These are phyloP conservation scores for Anacardium occidentale DNA, from an alignment of 345 rosid species.

Conservation along the genomic window DNA sequence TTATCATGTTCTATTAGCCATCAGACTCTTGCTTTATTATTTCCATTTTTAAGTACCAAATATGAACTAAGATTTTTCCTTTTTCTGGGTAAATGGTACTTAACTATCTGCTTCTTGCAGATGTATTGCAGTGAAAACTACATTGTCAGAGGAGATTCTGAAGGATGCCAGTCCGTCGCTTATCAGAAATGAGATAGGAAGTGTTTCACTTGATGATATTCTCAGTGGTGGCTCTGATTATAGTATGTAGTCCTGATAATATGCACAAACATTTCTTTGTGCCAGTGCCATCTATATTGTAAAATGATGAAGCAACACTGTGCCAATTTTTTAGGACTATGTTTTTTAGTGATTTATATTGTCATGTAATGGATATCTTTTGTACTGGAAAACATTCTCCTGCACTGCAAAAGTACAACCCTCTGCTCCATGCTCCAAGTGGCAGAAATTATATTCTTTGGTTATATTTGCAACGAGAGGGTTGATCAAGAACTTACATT, in stretches of 20 bases:
- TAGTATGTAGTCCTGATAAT: constrained; percentile 74
- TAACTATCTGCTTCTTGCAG: constrained; percentile 47
- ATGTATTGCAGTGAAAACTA: constrained; percentile 88
- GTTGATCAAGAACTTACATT: constrained; percentile 9
- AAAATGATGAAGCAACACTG: constrained; percentile 27
- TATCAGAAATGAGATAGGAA: constrained; percentile 71
- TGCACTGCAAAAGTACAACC: constrained; percentile 8
- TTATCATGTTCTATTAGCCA: background rate
- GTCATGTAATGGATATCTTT: constrained; percentile 31
- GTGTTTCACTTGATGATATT: constrained; percentile 73
- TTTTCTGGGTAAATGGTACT: background rate
- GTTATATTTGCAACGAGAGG: constrained; percentile 14
- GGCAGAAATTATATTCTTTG: constrained; percentile 11
- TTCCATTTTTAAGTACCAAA: background rate
- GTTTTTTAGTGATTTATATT: constrained; percentile 10
- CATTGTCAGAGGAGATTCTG: constrained; percentile 65
- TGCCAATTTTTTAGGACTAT: constrained; percentile 15
- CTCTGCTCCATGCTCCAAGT: background rate
- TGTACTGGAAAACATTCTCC: constrained; percentile 27
- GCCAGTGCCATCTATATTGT: constrained; percentile 37
- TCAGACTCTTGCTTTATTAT: constrained; percentile 11
- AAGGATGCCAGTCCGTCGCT: constrained; percentile 68
- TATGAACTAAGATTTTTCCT: background rate
- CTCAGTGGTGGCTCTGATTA: constrained; percentile 75
- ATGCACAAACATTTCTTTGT: constrained; percentile 37